These are phyloP conservation scores for Cryptococcus floricola DNA, from an alignment of 1,284 basidiomycete genomes.

Conservation along the genomic window DNA sequence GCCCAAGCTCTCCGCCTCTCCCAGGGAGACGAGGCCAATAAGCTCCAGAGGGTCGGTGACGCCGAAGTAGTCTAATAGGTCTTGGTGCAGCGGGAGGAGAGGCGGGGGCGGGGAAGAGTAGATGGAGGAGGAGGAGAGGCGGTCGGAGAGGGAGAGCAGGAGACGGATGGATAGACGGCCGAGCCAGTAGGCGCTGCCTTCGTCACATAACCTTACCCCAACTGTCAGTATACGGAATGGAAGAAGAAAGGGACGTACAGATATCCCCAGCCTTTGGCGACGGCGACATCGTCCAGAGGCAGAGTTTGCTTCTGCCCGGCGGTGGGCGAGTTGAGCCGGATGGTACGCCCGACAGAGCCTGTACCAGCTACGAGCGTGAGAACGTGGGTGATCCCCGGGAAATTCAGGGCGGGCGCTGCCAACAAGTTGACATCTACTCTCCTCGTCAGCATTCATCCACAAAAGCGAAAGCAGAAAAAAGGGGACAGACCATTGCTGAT, in stretches of 20 bases:
- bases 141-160: slow-evolving; percentile 31
- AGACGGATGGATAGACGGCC: slow-evolving; percentile 39
- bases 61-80: slow-evolving; percentile 38
- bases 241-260: slow-evolving; percentile 18
- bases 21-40: slow-evolving; percentile 33
- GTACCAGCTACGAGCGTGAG: slow-evolving; percentile 41
- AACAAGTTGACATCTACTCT: slow-evolving; percentile 41
- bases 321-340: slow-evolving; percentile 15
- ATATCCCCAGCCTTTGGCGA: slow-evolving; percentile 40
- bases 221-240: background rate
- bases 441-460: background rate
- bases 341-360: slow-evolving; percentile 38
- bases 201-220: slow-evolving; percentile 32
- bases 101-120: slow-evolving; percentile 19
- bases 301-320: slow-evolving; percentile 12
- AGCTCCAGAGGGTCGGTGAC: slow-evolving; percentile 32
- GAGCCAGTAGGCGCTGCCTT: slow-evolving; percentile 43
- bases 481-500: slow-evolving; percentile 38
- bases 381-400: slow-evolving; percentile 29
- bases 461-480: background rate
- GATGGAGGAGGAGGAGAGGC: slow-evolving; percentile 25
- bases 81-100: slow-evolving; percentile 28
- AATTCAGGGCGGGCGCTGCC: slow-evolving; percentile 36
- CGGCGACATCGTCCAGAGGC: slow-evolving; percentile 36
- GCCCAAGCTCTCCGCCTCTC: slow-evolving; percentile 12